Evolutionary conservation across 805 yeast species (phyloP), one percentile per base, ranked within the genome.

Genomic region (Zygoascus biomembranicola): DNA sequence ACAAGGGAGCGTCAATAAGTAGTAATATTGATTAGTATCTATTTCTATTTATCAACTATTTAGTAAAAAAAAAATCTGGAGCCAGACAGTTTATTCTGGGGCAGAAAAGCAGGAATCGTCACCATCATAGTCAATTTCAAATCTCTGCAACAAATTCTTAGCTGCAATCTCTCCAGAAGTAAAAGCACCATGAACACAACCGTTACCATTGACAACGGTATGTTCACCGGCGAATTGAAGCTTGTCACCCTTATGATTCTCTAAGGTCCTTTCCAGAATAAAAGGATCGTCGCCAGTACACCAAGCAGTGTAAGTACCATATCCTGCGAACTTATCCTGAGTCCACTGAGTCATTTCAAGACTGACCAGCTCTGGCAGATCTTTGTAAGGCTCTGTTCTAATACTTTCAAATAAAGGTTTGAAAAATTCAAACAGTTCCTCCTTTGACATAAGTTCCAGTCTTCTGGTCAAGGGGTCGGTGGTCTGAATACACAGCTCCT

Each of bases 191-290:
- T 59, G 61, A 32, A 59, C 61, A 39, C 61, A 58, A 8, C 61
- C 61, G 35, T 56, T 59, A 11, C 59, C 60, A 26, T 47, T 48
- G 20, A 49, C 26, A 8, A 60, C 50, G 23, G 60, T 57, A 53
- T 65, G 69, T 56, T 65, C 69, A 31, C 69, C 69, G 2, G 69
- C 69, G 52, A 65, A 61, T 60, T 59, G 61, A 19, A 59, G 60
- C 52, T 44, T 56, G 18, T 48, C 53, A 23, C 37, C 57, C 47
- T 31, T 49, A 50, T 41, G 54, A 51, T 43, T 41, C 31, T 42
- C 55, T 20, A 65, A 32, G 10, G 64, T 61, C 18, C 51, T 49
- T n/a, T 63, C 51, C 43, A 64, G 55, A 26, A 50, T 51, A 11
- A 54, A 52, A 11, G 65, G 55, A 23, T 64, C 64, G 8, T 57